Evolutionary conservation across 75 land plant genomes (phyloP).

Genomic region (Cunninghamia lanceolata): DNA sequence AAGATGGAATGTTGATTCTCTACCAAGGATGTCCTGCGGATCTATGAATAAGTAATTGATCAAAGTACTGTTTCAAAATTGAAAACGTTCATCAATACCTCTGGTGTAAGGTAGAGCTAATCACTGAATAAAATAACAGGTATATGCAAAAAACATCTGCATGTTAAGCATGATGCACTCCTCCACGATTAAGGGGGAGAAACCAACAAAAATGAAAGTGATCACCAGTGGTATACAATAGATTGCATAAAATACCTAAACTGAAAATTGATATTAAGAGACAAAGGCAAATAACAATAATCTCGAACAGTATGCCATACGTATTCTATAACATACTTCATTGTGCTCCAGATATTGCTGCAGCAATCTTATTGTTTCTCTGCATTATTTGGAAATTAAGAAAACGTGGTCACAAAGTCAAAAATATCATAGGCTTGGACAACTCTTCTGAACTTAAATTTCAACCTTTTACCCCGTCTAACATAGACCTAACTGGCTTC

Average conservation of each 20-base stretch:
- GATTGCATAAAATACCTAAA: not conserved
- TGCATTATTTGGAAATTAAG: not conserved
- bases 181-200: not conserved
- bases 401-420: not conserved
- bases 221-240: not conserved
- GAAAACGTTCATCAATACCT: not conserved
- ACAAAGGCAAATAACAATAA: not conserved
- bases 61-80: not conserved
- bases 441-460: not conserved
- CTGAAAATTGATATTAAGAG: not conserved
- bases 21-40: not conserved
- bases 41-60: not conserved
- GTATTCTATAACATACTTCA: not conserved
- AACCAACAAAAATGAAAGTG: not conserved
- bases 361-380: not conserved
- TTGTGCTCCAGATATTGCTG: not conserved
- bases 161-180: not conserved
- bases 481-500: constrained; percentile 1
- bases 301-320: not conserved
- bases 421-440: not conserved
- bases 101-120: not conserved
- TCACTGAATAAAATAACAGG: not conserved
- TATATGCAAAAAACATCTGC: not conserved
- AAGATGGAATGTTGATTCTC: not conserved
- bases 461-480: not conserved